phyloP scores from a whole-genome alignment of 2,329 filamentous ascomycete genomes.

The Colletotrichum sidae region DNA sequence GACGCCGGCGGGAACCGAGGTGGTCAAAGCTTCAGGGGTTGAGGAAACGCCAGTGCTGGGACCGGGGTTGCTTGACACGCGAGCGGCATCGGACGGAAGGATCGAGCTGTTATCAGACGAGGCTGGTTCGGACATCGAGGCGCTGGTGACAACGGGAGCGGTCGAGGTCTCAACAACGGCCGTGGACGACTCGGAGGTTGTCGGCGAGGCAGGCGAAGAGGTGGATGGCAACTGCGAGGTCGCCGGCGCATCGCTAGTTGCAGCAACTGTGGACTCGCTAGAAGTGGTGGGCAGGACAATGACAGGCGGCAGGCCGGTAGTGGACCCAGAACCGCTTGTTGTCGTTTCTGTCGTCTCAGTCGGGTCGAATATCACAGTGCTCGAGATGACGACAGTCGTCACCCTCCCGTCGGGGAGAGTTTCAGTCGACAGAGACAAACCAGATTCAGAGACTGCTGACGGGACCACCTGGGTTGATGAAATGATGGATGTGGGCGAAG shows the following conservation, averaged over 20 bases:
- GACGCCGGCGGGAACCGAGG: slow-evolving; percentile 11
- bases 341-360: slow-evolving; percentile 31
- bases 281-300: slow-evolving; percentile 36
- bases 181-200: slow-evolving; percentile 29
- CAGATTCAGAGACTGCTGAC: slow-evolving; percentile 12
- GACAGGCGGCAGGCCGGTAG: slow-evolving; percentile 32
- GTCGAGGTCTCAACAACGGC: not conserved
- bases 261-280: slow-evolving; percentile 9
- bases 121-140: slow-evolving; percentile 2
- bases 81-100: slow-evolving; percentile 5
- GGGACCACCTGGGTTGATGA: slow-evolving; percentile 11
- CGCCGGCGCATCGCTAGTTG: slow-evolving; percentile 10
- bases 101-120: slow-evolving; percentile 15
- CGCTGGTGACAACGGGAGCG: not conserved
- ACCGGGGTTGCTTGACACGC: not conserved
- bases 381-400: slow-evolving; percentile 45
- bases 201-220: slow-evolving; percentile 22
- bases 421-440: slow-evolving; percentile 35
- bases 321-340: slow-evolving; percentile 25
- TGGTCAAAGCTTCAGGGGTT: slow-evolving; percentile 4
- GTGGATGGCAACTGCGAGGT: slow-evolving; percentile 10
- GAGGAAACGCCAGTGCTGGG: not conserved
- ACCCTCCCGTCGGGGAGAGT: slow-evolving; percentile 37
- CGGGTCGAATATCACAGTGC: slow-evolving; percentile 39
- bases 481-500: slow-evolving; percentile 14